phyloP scores from a whole-genome alignment of 345 rosid species.

The thale cress (Arabidopsis thaliana) region DNA sequence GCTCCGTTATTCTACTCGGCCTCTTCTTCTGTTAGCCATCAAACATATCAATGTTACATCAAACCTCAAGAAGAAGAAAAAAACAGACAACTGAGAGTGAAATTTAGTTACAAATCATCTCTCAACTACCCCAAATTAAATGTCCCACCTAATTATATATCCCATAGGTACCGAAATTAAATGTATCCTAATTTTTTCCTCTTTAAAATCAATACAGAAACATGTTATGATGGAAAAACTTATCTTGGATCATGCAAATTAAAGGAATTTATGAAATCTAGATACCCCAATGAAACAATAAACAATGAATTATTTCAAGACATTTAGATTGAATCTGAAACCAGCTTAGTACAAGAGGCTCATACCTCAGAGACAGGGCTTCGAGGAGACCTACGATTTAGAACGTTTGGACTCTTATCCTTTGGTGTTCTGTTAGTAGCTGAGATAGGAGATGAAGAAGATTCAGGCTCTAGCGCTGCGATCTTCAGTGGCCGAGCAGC shows the following conservation, averaged over 20 bases:
- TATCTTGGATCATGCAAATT: slow-evolving; percentile 43
- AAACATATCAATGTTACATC: slow-evolving; percentile 17
- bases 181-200: slow-evolving; percentile 31
- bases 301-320: slow-evolving; percentile 16
- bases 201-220: slow-evolving; percentile 29
- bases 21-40: slow-evolving; percentile 76
- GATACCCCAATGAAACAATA: slow-evolving; percentile 2
- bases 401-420: slow-evolving; percentile 77
- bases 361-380: slow-evolving; percentile 85
- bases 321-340: slow-evolving; percentile 25
- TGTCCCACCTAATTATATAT: slow-evolving; percentile 44
- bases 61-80: slow-evolving; percentile 11
- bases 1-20: slow-evolving; percentile 78
- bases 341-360: slow-evolving; percentile 24
- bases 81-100: slow-evolving; percentile 23
- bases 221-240: slow-evolving; percentile 32
- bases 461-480: slow-evolving; percentile 56
- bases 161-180: slow-evolving; percentile 18
- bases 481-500: slow-evolving; percentile 77
- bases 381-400: slow-evolving; percentile 74
- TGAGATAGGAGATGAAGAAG: slow-evolving; percentile 57
- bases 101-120: slow-evolving; percentile 30
- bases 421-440: slow-evolving; percentile 65
- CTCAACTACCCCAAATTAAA: slow-evolving; percentile 48
- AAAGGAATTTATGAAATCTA: slow-evolving; percentile 26